A percentile compares a stretch with the other conserved stretches of the same genome.
Conservation (phyloP, 2,329 filamentous ascomycete genomes). For the Neofusicoccum parvum region DNA sequence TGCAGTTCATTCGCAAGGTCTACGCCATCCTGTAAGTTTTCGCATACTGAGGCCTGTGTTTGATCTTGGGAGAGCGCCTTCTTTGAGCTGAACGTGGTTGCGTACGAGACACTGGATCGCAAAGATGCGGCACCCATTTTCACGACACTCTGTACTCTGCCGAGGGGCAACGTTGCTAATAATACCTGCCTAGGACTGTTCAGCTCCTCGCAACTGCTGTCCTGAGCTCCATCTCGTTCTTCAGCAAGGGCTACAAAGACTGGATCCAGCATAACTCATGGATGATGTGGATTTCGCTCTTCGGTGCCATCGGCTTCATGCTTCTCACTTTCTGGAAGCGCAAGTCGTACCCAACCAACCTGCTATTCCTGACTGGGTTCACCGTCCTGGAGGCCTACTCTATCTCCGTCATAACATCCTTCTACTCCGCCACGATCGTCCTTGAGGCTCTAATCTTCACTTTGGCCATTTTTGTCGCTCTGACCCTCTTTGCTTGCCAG, state of each 20-base stretch:
- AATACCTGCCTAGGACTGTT: conserved; percentile 57
- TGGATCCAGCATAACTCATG: conserved; percentile 87
- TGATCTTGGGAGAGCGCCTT: background rate
- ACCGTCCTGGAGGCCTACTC: conserved; percentile 92
- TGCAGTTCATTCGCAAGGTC: conserved; percentile 96
- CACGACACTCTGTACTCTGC: conserved; percentile 35
- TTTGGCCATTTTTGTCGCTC: conserved; percentile 63
- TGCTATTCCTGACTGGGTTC: conserved; percentile 88
- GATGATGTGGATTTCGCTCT: conserved; percentile 84
- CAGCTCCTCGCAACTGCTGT: conserved; percentile 84
- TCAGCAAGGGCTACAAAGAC: conserved; percentile 72
- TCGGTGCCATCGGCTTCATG: conserved; percentile 83
- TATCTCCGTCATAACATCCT: conserved; percentile 88
- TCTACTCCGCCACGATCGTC: conserved; percentile 82
- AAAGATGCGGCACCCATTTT: background rate
- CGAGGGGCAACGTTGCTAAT: background rate
- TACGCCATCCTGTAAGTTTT: conserved; percentile 78
- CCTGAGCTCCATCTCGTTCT: conserved; percentile 84
- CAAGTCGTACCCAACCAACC: conserved; percentile 91
- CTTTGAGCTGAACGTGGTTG: background rate
- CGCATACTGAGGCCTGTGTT: conserved; percentile 32
- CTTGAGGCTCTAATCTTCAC: conserved; percentile 90
- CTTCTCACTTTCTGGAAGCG: conserved; percentile 92
- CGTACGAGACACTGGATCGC: background rate
- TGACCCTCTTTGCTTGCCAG: conserved; percentile 88